A percentile compares a stretch with the other conserved stretches of the same genome.
Conservation (phyloP, 768 basidiomycete species). For the Termitomyces sp. region DNA sequence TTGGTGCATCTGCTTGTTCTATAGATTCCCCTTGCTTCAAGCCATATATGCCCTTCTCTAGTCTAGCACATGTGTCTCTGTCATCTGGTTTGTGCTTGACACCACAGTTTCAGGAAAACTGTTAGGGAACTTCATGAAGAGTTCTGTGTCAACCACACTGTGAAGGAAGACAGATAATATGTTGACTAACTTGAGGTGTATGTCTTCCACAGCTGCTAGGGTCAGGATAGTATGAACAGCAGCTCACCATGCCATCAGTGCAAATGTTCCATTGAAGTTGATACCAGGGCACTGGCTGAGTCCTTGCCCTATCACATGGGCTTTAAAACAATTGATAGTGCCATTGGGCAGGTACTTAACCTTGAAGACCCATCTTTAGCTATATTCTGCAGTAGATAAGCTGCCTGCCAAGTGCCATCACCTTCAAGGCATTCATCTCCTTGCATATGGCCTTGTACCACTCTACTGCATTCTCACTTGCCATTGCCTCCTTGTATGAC, state of each 20-base stretch:
- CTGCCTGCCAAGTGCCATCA: not conserved
- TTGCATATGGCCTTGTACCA: not conserved
- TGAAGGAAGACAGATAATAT: not conserved
- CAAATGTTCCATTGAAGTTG: constrained; percentile 35
- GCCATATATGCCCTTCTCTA: not conserved
- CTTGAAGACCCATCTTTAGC: not conserved
- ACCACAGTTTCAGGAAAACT: not conserved
- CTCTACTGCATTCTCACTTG: not conserved
- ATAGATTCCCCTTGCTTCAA: not conserved
- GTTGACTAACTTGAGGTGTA: constrained; percentile 12
- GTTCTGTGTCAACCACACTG: not conserved
- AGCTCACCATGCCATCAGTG: constrained; percentile 20
- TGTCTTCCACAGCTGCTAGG: constrained; percentile 17
- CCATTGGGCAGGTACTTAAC: not conserved
- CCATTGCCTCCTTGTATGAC: not conserved
- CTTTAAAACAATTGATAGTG: not conserved
- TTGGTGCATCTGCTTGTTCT: not conserved
- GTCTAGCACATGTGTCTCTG: not conserved
- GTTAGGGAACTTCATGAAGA: not conserved
- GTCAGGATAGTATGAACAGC: constrained; percentile 18
- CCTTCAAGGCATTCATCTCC: not conserved
- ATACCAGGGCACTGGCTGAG: constrained; percentile 33
- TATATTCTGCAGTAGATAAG: not conserved
- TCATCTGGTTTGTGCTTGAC: not conserved
- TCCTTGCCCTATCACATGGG: not conserved